A percentile compares a stretch with the other conserved stretches of the same genome.
Conservation (phyloP, 495 filamentous ascomycete species). For the Talaromyces liani region DNA sequence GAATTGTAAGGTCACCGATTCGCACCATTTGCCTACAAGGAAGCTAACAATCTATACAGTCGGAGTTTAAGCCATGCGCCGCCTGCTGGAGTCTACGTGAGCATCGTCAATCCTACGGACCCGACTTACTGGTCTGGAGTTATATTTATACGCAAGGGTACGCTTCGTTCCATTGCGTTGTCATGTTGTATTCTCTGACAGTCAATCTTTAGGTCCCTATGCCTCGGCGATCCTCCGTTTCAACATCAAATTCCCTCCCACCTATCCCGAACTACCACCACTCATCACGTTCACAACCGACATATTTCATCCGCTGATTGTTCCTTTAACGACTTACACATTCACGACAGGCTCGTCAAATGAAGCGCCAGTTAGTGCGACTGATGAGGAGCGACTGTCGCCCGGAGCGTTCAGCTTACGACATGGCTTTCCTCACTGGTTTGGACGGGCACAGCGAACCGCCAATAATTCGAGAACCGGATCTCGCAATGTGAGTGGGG, state of each 20-base stretch:
- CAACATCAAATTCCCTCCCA: constrained; percentile 75
- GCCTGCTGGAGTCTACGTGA: constrained; percentile 81
- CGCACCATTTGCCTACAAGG: not conserved
- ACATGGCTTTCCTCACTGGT: constrained; percentile 89
- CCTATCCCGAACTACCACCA: constrained; percentile 73
- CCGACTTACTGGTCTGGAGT: constrained; percentile 80
- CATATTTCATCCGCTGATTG: constrained; percentile 89
- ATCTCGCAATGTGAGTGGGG: constrained; percentile 32
- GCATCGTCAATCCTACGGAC: constrained; percentile 64
- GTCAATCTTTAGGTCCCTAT: constrained; percentile 62
- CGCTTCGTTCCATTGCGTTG: not conserved
- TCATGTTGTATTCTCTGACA: constrained; percentile 1
- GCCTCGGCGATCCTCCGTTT: constrained; percentile 82
- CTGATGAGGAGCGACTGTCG: constrained; percentile 71
- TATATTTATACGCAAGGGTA: constrained; percentile 82
- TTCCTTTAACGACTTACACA: constrained; percentile 83
- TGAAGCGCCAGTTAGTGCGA: constrained; percentile 66
- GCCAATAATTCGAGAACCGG: constrained; percentile 21
- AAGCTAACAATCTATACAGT: constrained; percentile 34
- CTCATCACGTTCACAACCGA: constrained; percentile 82
- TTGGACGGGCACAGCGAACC: constrained; percentile 42
- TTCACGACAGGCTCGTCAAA: constrained; percentile 68
- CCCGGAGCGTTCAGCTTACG: constrained; percentile 82
- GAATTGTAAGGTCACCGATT: constrained; percentile 55
- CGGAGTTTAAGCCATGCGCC: constrained; percentile 72